These are phyloP conservation scores for Umbelopsis sp. DNA, from an alignment of 371 early-diverging fungal species.

Conservation along the genomic window DNA sequence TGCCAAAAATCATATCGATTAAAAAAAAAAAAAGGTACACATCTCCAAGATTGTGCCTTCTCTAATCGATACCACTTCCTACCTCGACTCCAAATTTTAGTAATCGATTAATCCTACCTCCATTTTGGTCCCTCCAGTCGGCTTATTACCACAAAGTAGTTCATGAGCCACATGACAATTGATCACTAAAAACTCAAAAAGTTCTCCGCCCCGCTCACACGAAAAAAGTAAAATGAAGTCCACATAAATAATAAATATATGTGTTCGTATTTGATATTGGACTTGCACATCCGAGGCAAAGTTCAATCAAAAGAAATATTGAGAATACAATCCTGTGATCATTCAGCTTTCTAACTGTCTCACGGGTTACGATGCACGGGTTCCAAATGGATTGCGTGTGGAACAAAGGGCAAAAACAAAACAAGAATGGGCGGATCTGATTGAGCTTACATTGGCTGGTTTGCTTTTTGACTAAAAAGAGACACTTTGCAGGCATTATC, in stretches of 20 bases:
- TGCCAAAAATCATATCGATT: slow-evolving; percentile 16
- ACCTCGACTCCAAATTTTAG: not conserved
- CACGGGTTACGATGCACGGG: slow-evolving; percentile 15
- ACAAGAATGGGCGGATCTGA: not conserved
- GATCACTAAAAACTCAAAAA: slow-evolving; percentile 4
- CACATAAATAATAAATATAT: slow-evolving; percentile 19
- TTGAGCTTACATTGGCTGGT: not conserved
- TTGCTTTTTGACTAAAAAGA: not conserved
- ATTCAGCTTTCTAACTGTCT: not conserved
- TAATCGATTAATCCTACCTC: not conserved
- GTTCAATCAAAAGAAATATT: slow-evolving; percentile 8
- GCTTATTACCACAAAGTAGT: no score
- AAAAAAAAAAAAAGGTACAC: not conserved
- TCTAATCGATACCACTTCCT: not conserved
- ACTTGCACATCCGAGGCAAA: not conserved
- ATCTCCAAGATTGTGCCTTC: not conserved
- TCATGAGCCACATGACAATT: slow-evolving; percentile 1
- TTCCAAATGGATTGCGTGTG: slow-evolving; percentile 2
- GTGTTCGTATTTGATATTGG: slow-evolving; percentile 10
- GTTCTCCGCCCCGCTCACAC: slow-evolving; percentile 2
- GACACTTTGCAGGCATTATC: not conserved
- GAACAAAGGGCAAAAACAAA: slow-evolving; percentile 10
- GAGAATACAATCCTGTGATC: slow-evolving; percentile 3
- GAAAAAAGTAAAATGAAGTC: not conserved
- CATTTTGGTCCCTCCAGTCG: not conserved